phyloP scores from a whole-genome alignment of 2,329 filamentous ascomycete species.

The Fusarium secorum region DNA sequence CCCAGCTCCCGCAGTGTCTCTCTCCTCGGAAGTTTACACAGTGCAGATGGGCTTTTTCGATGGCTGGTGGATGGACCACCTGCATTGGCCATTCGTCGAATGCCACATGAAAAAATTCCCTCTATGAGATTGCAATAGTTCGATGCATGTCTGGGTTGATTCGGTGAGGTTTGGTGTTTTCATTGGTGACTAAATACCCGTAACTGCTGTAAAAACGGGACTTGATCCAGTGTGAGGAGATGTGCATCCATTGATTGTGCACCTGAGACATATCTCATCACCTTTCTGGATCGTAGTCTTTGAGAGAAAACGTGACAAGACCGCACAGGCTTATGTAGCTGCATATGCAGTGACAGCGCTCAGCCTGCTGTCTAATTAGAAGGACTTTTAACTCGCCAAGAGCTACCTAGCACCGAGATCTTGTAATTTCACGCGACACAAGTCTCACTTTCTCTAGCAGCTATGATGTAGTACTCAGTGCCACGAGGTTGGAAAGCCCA shows the following conservation, averaged over 20 bases:
- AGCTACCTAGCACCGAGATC: accelerated
- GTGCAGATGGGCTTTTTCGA: accelerated
- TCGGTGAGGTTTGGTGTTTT: neutral
- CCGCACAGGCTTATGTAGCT: neutral
- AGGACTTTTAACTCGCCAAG: too few species aligned
- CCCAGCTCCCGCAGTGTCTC: too few species aligned
- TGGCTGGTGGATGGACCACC: too few species aligned
- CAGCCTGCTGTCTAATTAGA: too few species aligned
- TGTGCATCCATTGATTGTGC: neutral
- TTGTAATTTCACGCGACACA: neutral
- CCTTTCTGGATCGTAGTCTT: neutral
- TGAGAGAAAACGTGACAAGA: neutral
- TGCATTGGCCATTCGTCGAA: neutral
- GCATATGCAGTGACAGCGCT: neutral
- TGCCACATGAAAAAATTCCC: too few species aligned
- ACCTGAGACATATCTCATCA: neutral
- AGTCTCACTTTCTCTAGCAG: too few species aligned
- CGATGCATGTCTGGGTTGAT: neutral
- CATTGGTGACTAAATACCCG: too few species aligned
- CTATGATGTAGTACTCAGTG: neutral
- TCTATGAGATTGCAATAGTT: neutral
- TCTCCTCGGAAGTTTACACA: neutral
- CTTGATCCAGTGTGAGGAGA: too few species aligned
- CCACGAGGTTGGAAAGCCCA: neutral
- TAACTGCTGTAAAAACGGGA: accelerated